Evolutionary conservation across 169 alveolate genomes (phyloP), one percentile per base, ranked within the genome.

Genomic region (Cryptosporidium meleagridis): DNA sequence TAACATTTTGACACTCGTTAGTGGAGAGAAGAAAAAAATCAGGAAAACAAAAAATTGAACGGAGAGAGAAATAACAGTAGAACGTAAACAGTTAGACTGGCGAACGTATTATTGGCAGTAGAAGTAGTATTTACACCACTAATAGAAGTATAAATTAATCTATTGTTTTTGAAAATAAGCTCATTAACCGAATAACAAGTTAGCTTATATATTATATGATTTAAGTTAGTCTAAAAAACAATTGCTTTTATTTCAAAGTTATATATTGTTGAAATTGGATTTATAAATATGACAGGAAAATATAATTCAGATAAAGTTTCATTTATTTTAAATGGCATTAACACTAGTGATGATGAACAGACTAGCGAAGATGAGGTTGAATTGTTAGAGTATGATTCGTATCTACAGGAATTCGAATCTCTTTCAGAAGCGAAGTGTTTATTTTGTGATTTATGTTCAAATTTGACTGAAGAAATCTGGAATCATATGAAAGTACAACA

Each of bases 381-480:
- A 26, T 8, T 61, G 1, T 45, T 80, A 31, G 89, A 80, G 1
- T 59, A 65, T 31, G 45, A 80, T 23, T 44, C 61, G 6, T 80
- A 80, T 29, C 35, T 62, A 12, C 55, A 80, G n/a, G 89, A 80
- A 41, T 80, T 80, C 41, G 70, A 48, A 14, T 35, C 48, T 29
- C 68, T 80, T 26, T 39, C 73, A 45, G 39, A 80, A 18, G 89
- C 89, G 3, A 80, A 21, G 53, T 80, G 89, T 48, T 39, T 80
- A n/a, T 80, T 80, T 62, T 59, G 75, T 23, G 48, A 67, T n/a
- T 39, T 4, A 0, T 16, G 9, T 9, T 80, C 89, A 8, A 35
- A 51, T 10, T 33, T 62, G 14, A 59, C 89, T 41, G 62, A 65
- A 14, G 89, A 62, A 9, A 41, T 80, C 6, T 80, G 89, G 89